phyloP scores from a whole-genome alignment of 108 stramenopile species.

The Stephanodiscus triporus region DNA sequence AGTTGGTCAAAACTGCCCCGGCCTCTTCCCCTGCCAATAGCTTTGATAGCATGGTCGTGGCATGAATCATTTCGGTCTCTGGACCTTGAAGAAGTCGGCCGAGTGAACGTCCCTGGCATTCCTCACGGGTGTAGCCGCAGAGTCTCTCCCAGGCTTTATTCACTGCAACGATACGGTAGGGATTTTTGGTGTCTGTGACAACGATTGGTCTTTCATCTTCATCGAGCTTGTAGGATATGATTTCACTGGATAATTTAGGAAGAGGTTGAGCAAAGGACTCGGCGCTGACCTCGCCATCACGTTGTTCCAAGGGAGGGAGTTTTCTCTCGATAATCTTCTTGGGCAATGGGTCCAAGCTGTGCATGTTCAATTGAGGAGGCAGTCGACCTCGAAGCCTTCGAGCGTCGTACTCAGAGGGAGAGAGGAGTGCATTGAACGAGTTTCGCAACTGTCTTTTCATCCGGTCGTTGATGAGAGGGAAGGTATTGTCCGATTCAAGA shows the following conservation, averaged over 20 bases:
- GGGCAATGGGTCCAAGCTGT: constrained; percentile 11
- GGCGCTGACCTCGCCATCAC: background rate
- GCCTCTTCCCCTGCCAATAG: constrained; percentile 68
- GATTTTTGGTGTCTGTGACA: constrained; percentile 61
- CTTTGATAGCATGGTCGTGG: constrained; percentile 57
- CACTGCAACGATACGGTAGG: constrained; percentile 72
- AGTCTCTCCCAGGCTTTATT: constrained; percentile 76
- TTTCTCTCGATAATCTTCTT: constrained; percentile 9
- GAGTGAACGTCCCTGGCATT: constrained; percentile 63
- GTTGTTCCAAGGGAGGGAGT: constrained; percentile 9
- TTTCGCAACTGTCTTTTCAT: constrained; percentile 32
- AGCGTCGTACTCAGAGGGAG: constrained; percentile 7
- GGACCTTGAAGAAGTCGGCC: constrained; percentile 64
- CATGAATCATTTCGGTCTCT: constrained; percentile 59
- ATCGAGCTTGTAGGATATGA: constrained; percentile 24
- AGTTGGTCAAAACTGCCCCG: constrained; percentile 72
- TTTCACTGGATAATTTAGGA: constrained; percentile 24
- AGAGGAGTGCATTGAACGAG: constrained; percentile 14
- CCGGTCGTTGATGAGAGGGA: constrained; percentile 27
- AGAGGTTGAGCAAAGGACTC: constrained; percentile 8
- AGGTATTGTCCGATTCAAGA: constrained; percentile 34
- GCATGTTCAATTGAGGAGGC: constrained; percentile 33
- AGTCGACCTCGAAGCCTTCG: constrained; percentile 14
- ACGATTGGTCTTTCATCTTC: constrained; percentile 63
- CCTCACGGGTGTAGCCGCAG: constrained; percentile 67